phyloP scores from a whole-genome alignment of 2,329 filamentous ascomycete genomes.

The Phialemonium atrogriseum region DNA sequence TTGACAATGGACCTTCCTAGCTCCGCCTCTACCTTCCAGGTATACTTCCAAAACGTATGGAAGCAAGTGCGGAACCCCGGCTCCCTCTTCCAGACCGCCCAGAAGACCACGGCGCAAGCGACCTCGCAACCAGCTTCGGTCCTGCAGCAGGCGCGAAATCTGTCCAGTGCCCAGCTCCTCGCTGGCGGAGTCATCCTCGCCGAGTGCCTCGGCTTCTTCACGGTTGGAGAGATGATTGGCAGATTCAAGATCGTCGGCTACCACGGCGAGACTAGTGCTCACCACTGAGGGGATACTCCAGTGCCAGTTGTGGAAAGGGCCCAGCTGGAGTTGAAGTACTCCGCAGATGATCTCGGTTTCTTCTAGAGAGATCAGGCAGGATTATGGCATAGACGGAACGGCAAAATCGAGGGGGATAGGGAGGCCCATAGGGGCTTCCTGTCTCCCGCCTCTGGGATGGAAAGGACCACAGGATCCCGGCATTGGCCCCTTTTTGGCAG shows the following conservation, averaged over 20 bases:
- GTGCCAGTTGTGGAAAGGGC: too few relatives aligned
- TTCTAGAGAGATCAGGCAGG: too few relatives aligned
- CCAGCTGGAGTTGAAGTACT: too few relatives aligned
- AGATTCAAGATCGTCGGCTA: constrained; percentile 94
- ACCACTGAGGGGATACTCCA: constrained; percentile 42
- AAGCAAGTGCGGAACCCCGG: constrained; percentile 63
- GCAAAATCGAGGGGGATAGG: too few relatives aligned
- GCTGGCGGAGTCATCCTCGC: constrained; percentile 70
- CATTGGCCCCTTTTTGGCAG: too few relatives aligned
- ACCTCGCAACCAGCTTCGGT: constrained; percentile 25
- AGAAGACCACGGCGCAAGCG: constrained; percentile 46
- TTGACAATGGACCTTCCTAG: constrained; percentile 34
- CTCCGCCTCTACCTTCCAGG: constrained; percentile 72
- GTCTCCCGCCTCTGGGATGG: too few relatives aligned
- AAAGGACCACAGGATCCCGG: too few relatives aligned
- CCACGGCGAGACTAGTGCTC: constrained; percentile 56
- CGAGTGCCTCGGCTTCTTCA: constrained; percentile 94
- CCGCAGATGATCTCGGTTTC: too few relatives aligned
- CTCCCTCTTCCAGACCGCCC: constrained; percentile 46
- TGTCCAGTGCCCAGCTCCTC: constrained; percentile 63
- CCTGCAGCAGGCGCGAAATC: constrained; percentile 49
- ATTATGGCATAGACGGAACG: too few relatives aligned
- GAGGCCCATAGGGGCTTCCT: too few relatives aligned
- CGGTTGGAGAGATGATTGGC: constrained; percentile 93
- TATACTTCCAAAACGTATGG: constrained; percentile 70